A percentile compares a stretch with the other conserved stretches of the same genome.
Conservation (phyloP, 352 stramenopile species). For the Globisporangium nunn region DNA sequence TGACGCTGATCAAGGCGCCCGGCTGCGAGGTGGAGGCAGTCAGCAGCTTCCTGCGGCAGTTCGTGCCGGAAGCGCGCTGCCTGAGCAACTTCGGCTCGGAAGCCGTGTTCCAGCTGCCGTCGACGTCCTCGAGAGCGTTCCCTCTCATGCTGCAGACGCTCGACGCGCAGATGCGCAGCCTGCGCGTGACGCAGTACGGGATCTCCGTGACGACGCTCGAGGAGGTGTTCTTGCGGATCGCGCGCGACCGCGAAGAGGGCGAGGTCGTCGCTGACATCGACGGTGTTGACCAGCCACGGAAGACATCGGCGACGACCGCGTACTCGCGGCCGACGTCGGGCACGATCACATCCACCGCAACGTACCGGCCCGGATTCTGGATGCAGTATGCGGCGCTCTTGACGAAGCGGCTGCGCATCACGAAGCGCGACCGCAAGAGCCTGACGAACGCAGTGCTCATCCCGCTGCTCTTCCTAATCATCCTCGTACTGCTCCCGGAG, state of each 20-base stretch:
- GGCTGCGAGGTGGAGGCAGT: conserved; percentile 28
- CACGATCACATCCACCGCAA: conserved; percentile 17
- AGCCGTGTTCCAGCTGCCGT: conserved; percentile 92
- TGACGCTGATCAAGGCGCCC: conserved; percentile 51
- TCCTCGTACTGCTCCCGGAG: conserved; percentile 39
- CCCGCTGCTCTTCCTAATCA: conserved; percentile 50
- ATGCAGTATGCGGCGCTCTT: conserved; percentile 42
- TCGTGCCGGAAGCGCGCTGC: conserved; percentile 61
- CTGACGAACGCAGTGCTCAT: conserved; percentile 51
- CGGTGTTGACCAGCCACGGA: conserved; percentile 21
- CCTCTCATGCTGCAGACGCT: conserved; percentile 88
- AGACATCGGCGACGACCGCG: conserved; percentile 29
- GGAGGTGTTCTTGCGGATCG: conserved; percentile 94
- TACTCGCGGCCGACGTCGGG: conserved; percentile 21
- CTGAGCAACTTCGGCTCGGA: conserved; percentile 93
- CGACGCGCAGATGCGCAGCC: conserved; percentile 26
- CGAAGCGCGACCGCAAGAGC: conserved; percentile 58
- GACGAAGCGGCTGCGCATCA: conserved; percentile 54
- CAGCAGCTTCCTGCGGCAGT: conserved; percentile 31
- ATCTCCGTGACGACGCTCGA: conserved; percentile 98
- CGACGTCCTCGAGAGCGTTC: conserved; percentile 80
- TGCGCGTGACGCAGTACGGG: conserved; percentile 89
- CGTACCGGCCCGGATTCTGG: conserved; percentile 21
- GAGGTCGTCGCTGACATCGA: conserved; percentile 15
- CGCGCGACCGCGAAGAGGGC: conserved; percentile 35